Evolutionary conservation across 164 flowering plant genomes (phyloP), one percentile per base, ranked within the genome.

Genomic region (Stephania japonica): DNA sequence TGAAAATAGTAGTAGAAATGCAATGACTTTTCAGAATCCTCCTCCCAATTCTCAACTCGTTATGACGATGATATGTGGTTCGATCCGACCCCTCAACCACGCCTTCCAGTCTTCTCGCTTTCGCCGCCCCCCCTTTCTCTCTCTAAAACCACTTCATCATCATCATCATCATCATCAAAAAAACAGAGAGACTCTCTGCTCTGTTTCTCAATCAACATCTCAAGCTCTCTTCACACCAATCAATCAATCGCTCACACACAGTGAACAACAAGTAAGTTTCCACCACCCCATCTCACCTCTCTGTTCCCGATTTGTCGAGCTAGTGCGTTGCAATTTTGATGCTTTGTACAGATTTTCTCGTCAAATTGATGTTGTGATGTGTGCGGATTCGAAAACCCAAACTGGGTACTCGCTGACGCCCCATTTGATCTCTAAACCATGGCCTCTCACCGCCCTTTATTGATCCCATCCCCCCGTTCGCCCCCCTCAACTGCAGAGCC

Each of bases 381-480:
- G 26, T 23, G 21, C 12, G 26, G 26, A n/a, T 62, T 27, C 8
- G 65, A 19, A 62, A 23, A 62, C 3, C 24, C 65, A 19, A n/a
- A 44, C 50, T 2, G 12, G 10, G 12, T 8, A 23, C 47, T 9
- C 73, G 85, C 59, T 77, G 18, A 24, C 14, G 72, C 66, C 79
- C 73, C 32, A 14, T 77, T 53, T 82, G 82, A 73, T 81, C 76
- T 70, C 65, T 24, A 71, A 85, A 81, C 84, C 82, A 87, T 86
- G 90, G 76, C 84, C 78, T 81, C 82, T 44, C 75, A 82, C 25
- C 78, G 85, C 38, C 87, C 87, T 19, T 79, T 85, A 9, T 74
- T 85, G 81, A 78, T 78, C 71, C 86, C 85, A 42, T 85, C 87
- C 26, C 82, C 84, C 12, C 70, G 65, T 70, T 21, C 71, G 49